Evolutionary conservation across 768 basidiomycete genomes (phyloP).

Genomic region (Trametes villosa): DNA sequence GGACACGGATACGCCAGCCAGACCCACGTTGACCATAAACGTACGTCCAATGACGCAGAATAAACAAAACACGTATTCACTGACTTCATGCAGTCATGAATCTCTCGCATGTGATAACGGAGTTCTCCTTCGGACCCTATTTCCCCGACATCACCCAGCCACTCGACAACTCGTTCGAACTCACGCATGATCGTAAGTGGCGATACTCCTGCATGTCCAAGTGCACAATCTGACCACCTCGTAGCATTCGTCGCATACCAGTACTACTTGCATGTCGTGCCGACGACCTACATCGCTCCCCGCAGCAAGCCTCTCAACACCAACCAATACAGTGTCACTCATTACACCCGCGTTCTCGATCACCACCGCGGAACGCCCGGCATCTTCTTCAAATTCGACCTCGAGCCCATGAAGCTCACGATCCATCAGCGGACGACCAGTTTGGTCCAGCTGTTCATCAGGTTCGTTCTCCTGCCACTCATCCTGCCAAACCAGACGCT

Average conservation of each 20-base stretch:
- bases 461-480: conserved; percentile 38
- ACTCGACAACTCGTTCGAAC: conserved; percentile 86
- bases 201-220: neutral
- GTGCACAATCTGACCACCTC: neutral
- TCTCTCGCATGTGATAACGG: conserved; percentile 92
- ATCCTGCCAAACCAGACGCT: neutral
- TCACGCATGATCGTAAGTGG: conserved; percentile 66
- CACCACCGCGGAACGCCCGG: conserved; percentile 85
- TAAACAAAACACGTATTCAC: neutral
- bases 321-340: conserved; percentile 93
- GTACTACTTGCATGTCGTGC: conserved; percentile 95
- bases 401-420: conserved; percentile 86
- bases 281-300: conserved; percentile 88
- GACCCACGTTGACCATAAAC: conserved; percentile 83
- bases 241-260: conserved; percentile 89
- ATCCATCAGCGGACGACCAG: conserved; percentile 89
- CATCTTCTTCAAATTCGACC: conserved; percentile 98
- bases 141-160: conserved; percentile 97
- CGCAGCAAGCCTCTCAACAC: conserved; percentile 67
- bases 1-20: conserved; percentile 92
- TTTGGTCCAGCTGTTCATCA: conserved; percentile 80
- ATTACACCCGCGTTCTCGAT: conserved; percentile 77
- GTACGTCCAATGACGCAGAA: conserved; percentile 52
- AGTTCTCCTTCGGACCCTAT: conserved; percentile 96
- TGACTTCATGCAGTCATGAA: conserved; percentile 75